These are phyloP conservation scores for Claviceps monticola DNA, from an alignment of 2,329 filamentous ascomycete species.

Conservation along the genomic window DNA sequence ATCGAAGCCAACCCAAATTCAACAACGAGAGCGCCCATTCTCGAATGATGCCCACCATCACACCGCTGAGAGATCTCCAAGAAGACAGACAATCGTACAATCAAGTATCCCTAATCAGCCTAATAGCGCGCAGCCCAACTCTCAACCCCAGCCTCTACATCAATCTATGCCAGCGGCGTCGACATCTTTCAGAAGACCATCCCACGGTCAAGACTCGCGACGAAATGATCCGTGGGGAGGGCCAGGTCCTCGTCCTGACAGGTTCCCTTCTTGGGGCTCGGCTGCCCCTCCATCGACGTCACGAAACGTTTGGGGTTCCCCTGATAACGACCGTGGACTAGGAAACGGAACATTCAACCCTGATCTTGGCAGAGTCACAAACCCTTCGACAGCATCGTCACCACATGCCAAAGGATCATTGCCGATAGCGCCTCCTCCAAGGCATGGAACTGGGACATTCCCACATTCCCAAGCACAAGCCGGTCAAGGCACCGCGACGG, in stretches of 20 bases:
- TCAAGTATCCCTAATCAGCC: background rate
- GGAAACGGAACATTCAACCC: conserved; percentile 66
- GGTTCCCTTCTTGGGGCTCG: conserved; percentile 36
- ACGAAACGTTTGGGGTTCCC: conserved; percentile 61
- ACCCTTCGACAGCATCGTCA: conserved; percentile 19
- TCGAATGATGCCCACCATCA: conserved; percentile 8
- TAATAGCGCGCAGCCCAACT: conserved; percentile 1
- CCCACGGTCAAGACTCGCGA: conserved; percentile 20
- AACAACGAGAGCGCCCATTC: conserved; percentile 17
- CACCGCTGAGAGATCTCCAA: background rate
- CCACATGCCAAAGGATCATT: conserved; percentile 27
- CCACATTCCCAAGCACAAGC: conserved; percentile 14
- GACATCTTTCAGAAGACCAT: conserved; percentile 13
- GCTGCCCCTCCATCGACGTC: conserved; percentile 26
- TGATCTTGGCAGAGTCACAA: conserved; percentile 38
- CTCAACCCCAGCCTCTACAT: conserved; percentile 8
- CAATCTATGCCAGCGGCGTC: conserved; percentile 8
- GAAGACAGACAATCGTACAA: conserved; percentile 1
- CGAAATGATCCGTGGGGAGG: conserved; percentile 25
- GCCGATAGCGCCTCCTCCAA: conserved; percentile 30
- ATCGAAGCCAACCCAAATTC: conserved; percentile 19
- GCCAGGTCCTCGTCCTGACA: conserved; percentile 28
- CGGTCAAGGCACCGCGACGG: conserved; percentile 12
- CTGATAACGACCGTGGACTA: conserved; percentile 55
- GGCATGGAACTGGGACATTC: conserved; percentile 1